Conservation (phyloP, 164 flowering plant genomes). For the Sextonia rubra region DNA sequence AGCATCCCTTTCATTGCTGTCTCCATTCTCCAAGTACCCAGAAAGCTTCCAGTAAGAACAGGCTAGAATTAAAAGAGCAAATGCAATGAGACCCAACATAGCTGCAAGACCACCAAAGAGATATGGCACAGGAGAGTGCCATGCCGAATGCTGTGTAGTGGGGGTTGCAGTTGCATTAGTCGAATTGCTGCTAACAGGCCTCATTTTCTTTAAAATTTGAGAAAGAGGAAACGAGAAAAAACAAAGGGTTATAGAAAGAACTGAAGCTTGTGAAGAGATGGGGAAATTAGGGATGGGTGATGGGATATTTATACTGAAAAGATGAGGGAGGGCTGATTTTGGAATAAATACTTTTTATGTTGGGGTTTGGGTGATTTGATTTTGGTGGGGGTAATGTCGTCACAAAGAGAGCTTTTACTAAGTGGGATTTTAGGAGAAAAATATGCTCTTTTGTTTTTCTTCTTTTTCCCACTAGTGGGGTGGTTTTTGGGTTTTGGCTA, state of each 20-base stretch:
- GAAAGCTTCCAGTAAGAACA: conserved; percentile 88
- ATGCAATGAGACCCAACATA: conserved; percentile 80
- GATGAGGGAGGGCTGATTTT: neutral
- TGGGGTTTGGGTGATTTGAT: conserved; percentile 1
- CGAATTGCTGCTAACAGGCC: conserved; percentile 15
- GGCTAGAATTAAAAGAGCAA: conserved; percentile 70
- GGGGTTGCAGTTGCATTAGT: conserved; percentile 9
- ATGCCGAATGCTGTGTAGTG: conserved; percentile 37
- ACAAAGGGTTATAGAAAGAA: neutral
- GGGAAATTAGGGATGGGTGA: conserved; percentile 10
- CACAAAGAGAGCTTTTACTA: conserved; percentile 13
- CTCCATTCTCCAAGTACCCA: conserved; percentile 38
- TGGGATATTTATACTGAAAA: conserved; percentile 20
- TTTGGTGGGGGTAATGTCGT: conserved; percentile 23
- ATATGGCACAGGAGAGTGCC: conserved; percentile 92
- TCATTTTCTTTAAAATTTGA: conserved; percentile 19
- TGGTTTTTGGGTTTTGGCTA: conserved; percentile 5
- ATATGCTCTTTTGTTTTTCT: neutral
- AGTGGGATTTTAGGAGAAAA: conserved; percentile 6
- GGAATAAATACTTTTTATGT: neutral
- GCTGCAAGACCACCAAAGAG: conserved; percentile 86
- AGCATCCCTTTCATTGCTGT: conserved; percentile 26
- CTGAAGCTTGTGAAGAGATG: neutral
- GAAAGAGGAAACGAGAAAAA: conserved; percentile 6
- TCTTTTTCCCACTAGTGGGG: neutral